A percentile compares a stretch with the other conserved stretches of the same genome.
Conservation (phyloP, 257 asterid species). For the Orobanche coerulescens region DNA sequence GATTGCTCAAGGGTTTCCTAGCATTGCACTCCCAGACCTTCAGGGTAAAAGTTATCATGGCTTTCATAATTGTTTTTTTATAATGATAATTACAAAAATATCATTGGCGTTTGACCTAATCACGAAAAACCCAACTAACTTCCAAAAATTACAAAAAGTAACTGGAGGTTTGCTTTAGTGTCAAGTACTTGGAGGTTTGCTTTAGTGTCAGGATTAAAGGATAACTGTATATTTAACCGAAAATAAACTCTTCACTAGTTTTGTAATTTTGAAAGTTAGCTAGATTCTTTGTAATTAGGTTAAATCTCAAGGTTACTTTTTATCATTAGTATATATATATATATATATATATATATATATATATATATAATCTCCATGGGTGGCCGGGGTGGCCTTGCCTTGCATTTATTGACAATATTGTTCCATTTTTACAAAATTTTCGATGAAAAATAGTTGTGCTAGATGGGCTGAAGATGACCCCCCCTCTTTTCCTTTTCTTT, state of each 20-base stretch:
- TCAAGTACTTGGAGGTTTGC: too few species aligned
- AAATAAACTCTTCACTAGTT: not conserved
- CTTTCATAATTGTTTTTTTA: not conserved
- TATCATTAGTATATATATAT: too few species aligned
- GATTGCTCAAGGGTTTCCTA: too few species aligned
- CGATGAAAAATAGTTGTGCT: slow-evolving; percentile 17
- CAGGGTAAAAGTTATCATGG: too few species aligned
- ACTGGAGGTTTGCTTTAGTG: too few species aligned
- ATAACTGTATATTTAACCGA: not conserved
- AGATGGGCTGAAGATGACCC: not conserved
- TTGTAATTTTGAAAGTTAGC: not conserved
- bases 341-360: too few species aligned
- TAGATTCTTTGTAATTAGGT: not conserved
- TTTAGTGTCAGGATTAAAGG: too few species aligned
- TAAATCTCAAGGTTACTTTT: not conserved
- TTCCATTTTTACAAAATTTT: not conserved
- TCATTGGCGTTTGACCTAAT: not conserved
- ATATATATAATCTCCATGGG: too few species aligned
- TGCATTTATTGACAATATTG: not conserved
- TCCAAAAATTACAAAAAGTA: too few species aligned
- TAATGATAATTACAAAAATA: not conserved
- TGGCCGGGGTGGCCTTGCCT: too few species aligned
- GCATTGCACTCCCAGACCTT: too few species aligned
- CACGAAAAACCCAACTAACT: too few species aligned
- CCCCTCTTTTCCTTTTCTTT: not conserved